Evolutionary conservation across 2,329 filamentous ascomycete species (phyloP).

Genomic region (Trichophaea hybrida): DNA sequence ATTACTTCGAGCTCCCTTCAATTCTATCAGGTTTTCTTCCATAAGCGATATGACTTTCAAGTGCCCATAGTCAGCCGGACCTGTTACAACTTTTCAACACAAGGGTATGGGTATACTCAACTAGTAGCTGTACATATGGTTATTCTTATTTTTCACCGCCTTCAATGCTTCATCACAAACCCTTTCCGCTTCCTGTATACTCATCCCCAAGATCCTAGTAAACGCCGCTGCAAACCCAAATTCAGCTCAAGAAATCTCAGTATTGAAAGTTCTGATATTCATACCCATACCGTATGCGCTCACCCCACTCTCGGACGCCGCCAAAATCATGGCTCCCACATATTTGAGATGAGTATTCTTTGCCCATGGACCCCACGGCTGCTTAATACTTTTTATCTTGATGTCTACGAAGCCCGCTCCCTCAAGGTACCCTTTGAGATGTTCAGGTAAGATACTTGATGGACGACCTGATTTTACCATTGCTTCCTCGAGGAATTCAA

Average conservation of each 20-base stretch:
- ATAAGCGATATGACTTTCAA: background rate
- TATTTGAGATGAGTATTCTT: constrained; percentile 1
- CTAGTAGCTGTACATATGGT: background rate
- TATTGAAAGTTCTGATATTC: constrained; percentile 7
- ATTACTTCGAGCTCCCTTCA: too few relatives aligned
- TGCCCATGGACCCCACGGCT: constrained; percentile 3
- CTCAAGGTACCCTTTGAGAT: background rate
- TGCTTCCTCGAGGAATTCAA: background rate
- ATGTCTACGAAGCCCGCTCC: background rate
- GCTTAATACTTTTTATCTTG: background rate
- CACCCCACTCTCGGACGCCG: constrained; percentile 9
- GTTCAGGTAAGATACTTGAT: background rate
- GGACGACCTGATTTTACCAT: background rate
- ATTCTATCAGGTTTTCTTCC: background rate
- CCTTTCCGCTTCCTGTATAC: background rate
- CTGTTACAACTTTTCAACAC: background rate
- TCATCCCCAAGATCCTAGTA: constrained; percentile 10
- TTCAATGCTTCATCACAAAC: background rate
- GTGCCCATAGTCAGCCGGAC: background rate
- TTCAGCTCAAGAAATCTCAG: constrained; percentile 1
- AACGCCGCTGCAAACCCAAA: constrained; percentile 7
- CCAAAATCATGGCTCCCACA: constrained; percentile 10
- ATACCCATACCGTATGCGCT: constrained; percentile 13
- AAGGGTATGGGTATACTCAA: background rate
- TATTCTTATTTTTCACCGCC: background rate